These are phyloP conservation scores for Psilocybe cubensis DNA, from an alignment of 768 basidiomycete species.

Conservation along the genomic window DNA sequence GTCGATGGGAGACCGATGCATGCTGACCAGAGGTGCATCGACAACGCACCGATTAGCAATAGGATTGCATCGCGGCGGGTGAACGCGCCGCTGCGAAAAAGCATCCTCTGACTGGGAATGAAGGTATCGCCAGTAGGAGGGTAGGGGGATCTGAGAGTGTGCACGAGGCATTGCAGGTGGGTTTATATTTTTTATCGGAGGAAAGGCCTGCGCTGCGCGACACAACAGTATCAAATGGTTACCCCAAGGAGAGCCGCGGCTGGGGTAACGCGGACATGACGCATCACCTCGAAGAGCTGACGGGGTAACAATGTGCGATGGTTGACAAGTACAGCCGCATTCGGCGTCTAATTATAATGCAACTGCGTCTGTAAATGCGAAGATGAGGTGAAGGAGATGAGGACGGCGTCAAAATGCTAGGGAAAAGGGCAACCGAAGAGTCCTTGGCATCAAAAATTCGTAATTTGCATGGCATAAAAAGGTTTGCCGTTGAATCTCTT, in stretches of 20 bases:
- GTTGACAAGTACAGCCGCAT: too few species aligned
- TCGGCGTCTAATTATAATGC: neutral
- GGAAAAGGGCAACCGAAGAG: too few species aligned
- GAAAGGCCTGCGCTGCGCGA: neutral
- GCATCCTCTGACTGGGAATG: slow-evolving; percentile 23
- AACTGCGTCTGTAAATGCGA: neutral
- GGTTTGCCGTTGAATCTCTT: too few species aligned
- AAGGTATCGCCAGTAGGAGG: neutral
- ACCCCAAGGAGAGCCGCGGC: neutral
- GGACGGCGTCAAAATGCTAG: too few species aligned
- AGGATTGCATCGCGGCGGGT: slow-evolving; percentile 63
- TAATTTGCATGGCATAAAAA: too few species aligned
- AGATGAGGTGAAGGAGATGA: too few species aligned
- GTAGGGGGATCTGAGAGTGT: neutral
- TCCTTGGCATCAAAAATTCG: too few species aligned
- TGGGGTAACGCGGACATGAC: neutral
- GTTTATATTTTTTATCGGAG: neutral
- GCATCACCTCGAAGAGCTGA: neutral
- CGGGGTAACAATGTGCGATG: neutral
- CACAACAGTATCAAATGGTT: neutral
- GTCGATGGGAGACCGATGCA: slow-evolving; percentile 31
- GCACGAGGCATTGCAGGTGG: neutral
- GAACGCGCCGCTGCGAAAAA: slow-evolving; percentile 42
- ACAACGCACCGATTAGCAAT: slow-evolving; percentile 57
- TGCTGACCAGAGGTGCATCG: slow-evolving; percentile 55